Percentiles rank a stretch among this genome's conserved stretches.
These are phyloP conservation scores for Kalmusia sp. DNA, from an alignment of 2,329 filamentous ascomycete genomes.

Conservation along the genomic window DNA sequence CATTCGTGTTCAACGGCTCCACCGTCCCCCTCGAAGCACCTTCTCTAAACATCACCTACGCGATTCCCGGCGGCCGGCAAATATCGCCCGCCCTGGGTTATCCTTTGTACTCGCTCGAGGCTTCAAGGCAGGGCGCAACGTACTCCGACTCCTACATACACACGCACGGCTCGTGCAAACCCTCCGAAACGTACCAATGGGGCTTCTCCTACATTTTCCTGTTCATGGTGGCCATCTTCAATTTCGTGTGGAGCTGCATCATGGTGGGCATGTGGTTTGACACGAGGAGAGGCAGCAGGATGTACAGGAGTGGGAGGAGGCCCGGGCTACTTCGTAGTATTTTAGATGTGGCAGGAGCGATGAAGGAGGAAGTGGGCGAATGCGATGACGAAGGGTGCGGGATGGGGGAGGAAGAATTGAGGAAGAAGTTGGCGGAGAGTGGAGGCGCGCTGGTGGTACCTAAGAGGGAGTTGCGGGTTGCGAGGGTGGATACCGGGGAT, in stretches of 20 bases:
- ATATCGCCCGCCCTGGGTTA: slow-evolving; percentile 3
- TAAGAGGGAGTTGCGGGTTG: slow-evolving; percentile 31
- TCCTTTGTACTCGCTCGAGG: slow-evolving; percentile 13
- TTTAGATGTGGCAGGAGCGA: slow-evolving; percentile 33
- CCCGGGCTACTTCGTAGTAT: slow-evolving; percentile 38
- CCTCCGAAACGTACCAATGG: slow-evolving; percentile 42
- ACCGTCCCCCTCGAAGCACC: slow-evolving; percentile 15
- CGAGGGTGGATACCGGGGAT: slow-evolving; percentile 16
- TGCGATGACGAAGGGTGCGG: slow-evolving; percentile 14
- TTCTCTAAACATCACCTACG: slow-evolving; percentile 24
- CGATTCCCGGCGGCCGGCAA: background rate
- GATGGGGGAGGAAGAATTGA: slow-evolving; percentile 32
- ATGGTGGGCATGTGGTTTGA: slow-evolving; percentile 44
- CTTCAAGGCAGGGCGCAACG: slow-evolving; percentile 21
- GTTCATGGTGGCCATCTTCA: slow-evolving; percentile 43
- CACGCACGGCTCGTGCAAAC: slow-evolving; percentile 36
- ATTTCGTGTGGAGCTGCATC: slow-evolving; percentile 41
- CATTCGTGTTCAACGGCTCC: slow-evolving; percentile 5
- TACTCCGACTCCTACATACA: slow-evolving; percentile 28
- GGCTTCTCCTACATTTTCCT: slow-evolving; percentile 46
- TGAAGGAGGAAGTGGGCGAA: slow-evolving; percentile 35
- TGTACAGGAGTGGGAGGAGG: slow-evolving; percentile 37
- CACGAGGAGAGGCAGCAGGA: slow-evolving; percentile 31
- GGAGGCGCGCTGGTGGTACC: slow-evolving; percentile 32
- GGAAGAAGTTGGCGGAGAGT: slow-evolving; percentile 24